These are phyloP conservation scores for Zangia roseola DNA, from an alignment of 768 basidiomycete species.

Conservation along the genomic window DNA sequence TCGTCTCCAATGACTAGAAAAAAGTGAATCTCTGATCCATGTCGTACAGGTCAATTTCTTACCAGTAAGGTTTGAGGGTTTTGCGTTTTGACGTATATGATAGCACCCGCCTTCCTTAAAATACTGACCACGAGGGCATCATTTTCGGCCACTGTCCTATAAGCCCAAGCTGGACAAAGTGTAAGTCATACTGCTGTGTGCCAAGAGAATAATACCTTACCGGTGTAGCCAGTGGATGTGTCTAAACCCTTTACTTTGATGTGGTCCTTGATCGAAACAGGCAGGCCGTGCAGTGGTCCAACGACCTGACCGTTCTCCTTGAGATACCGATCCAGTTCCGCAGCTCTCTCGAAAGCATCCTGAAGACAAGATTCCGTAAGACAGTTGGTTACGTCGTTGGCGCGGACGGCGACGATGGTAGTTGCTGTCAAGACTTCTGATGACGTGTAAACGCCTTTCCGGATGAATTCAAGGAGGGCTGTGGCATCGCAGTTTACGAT, in stretches of 20 bases:
- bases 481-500: constrained; percentile 34
- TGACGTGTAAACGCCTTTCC: constrained; percentile 21
- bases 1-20: constrained; percentile 48
- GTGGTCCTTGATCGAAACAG: constrained; percentile 48
- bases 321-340: constrained; percentile 48
- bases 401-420: constrained; percentile 26
- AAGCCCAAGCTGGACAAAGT: constrained; percentile 38
- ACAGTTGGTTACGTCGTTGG: constrained; percentile 46
- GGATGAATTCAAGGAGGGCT: constrained; percentile 20
- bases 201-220: constrained; percentile 6
- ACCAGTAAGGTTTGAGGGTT: constrained; percentile 50
- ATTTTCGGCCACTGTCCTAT: constrained; percentile 33
- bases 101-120: constrained; percentile 44
- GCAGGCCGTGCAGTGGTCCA: constrained; percentile 45
- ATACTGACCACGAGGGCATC: constrained; percentile 47
- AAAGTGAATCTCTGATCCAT: constrained; percentile 9
- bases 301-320: constrained; percentile 45
- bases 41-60: constrained; percentile 18
- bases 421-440: constrained; percentile 26
- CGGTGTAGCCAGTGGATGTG: constrained; percentile 35
- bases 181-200: constrained; percentile 4
- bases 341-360: constrained; percentile 46
- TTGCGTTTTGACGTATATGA: constrained; percentile 47
- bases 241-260: constrained; percentile 44
- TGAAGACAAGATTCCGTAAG: constrained; percentile 59